Base-by-base conservation (phyloP, 2,329 filamentous ascomycete genomes). In the Pleoardoris graminearum region DNA sequence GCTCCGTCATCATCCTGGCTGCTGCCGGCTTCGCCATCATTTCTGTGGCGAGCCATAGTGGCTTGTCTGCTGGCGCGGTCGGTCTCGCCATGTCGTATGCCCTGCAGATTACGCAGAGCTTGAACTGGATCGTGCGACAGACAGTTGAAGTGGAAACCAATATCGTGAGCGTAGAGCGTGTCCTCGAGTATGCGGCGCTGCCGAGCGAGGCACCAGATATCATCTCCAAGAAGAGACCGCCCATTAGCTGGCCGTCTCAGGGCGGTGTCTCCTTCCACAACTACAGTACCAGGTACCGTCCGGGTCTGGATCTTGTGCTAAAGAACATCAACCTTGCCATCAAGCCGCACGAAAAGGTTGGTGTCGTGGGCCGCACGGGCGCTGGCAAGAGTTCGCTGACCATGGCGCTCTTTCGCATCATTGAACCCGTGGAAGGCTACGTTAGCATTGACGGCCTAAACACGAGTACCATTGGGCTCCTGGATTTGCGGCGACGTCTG, bases 91-190 rank as follows among this genome's bases (percentile, higher is more conserved):
- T 99, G 91, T 96, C 93, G 41, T 97, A 97, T 76, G 94, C 92
- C 33, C 82, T 99, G 58, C 91, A 97, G 77, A 97, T 99, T 69
- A 99, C 94, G 1, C 90, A 93, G 62, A 96, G 92, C 30, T 83
- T 99, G 67, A 99, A 97, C 79, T 99, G 94, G 94, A 97, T 99
- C 68, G 94, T 99, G 46, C 86, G 95, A 53, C 94, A 99, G 76
- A 97, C 92, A 0, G 94, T 99, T 29, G 95, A 99, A 75, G 94
- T 99, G n/a, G 95, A 99, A 80, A 97, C 93, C n/a, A 99, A 99
- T 75, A 99, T 99, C 68, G 93, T 99, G 39, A 96, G 93, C 8
- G 94, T 99, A 32, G 94, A 99, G 81, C 89, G 94, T 68, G 92
- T 99, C 42, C 85, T 99, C 44, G 95, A 99, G 75, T 99, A 99